These are phyloP conservation scores for Boletus edulis DNA, from an alignment of 768 basidiomycete species.

Conservation along the genomic window DNA sequence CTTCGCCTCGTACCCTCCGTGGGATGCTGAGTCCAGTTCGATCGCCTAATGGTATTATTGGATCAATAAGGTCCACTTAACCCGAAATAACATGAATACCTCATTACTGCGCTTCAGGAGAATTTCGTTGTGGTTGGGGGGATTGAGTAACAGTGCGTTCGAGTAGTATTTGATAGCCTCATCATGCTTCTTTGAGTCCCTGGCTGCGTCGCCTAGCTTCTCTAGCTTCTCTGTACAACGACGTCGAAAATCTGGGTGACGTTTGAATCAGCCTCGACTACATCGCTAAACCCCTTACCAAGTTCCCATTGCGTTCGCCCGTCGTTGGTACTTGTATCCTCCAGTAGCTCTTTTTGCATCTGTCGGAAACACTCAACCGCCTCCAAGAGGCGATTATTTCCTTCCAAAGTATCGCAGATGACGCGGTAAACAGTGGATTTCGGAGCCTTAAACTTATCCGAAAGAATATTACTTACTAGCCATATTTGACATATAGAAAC, in stretches of 20 bases:
- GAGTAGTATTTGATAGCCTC: slow-evolving; percentile 1
- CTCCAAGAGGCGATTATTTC: background rate
- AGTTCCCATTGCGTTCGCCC: background rate
- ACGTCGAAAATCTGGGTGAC: background rate
- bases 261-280: background rate
- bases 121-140: background rate
- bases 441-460: background rate
- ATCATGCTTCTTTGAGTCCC: background rate
- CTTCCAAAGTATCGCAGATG: background rate
- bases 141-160: background rate
- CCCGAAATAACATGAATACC: background rate
- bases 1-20: background rate
- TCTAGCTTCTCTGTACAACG: background rate
- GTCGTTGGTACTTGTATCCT: background rate
- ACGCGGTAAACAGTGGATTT: background rate
- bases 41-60: background rate
- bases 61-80: too few relatives aligned
- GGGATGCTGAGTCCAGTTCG: background rate
- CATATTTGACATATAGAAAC: background rate
- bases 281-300: background rate
- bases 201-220: background rate
- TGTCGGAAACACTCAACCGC: background rate
- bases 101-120: slow-evolving; percentile 7
- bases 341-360: background rate
- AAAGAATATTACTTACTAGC: too few relatives aligned